Percentiles rank a stretch among this genome's conserved stretches.
Conservation (phyloP, 129 eudicot species). For the Escallonia rubra region DNA sequence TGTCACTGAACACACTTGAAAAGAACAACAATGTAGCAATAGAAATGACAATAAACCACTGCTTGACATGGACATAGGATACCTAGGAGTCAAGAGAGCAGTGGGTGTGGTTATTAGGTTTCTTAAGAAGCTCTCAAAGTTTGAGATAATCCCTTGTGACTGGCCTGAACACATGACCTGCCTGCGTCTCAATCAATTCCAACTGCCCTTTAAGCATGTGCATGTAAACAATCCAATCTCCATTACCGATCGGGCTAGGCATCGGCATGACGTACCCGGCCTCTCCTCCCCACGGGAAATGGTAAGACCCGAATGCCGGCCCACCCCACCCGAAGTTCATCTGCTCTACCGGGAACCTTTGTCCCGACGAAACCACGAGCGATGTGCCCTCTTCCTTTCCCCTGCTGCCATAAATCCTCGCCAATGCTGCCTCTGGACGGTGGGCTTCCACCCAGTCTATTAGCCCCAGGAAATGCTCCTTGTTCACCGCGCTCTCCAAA, state of each 20-base stretch:
- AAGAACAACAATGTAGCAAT: too few species aligned
- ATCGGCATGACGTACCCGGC: slow-evolving; percentile 59
- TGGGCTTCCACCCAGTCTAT: slow-evolving; percentile 69
- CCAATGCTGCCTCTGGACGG: slow-evolving; percentile 29
- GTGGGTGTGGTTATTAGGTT: too few species aligned
- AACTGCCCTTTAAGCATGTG: too few species aligned
- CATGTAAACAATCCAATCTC: too few species aligned
- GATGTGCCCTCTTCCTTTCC: slow-evolving; percentile 30
- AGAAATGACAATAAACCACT: too few species aligned
- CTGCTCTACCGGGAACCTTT: slow-evolving; percentile 33
- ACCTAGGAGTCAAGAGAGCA: too few species aligned
- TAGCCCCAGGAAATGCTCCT: slow-evolving; percentile 55
- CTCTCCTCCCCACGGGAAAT: slow-evolving; percentile 40
- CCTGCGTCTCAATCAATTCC: too few species aligned
- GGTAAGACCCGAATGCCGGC: slow-evolving; percentile 51
- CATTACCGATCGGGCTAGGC: slow-evolving; percentile 37
- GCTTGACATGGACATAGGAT: too few species aligned
- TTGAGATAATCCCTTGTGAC: slow-evolving; percentile 27
- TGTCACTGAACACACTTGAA: too few species aligned
- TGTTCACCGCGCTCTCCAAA: slow-evolving; percentile 16
- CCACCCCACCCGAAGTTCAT: slow-evolving; percentile 67
- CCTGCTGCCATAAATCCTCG: slow-evolving; percentile 30
- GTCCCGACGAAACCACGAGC: slow-evolving; percentile 53
- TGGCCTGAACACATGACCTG: slow-evolving; percentile 16
- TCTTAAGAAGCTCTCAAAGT: too few species aligned